A percentile compares a stretch with the other conserved stretches of the same genome.
Conservation (phyloP, 2,329 filamentous ascomycete species). For the Verticillium isaacii region DNA sequence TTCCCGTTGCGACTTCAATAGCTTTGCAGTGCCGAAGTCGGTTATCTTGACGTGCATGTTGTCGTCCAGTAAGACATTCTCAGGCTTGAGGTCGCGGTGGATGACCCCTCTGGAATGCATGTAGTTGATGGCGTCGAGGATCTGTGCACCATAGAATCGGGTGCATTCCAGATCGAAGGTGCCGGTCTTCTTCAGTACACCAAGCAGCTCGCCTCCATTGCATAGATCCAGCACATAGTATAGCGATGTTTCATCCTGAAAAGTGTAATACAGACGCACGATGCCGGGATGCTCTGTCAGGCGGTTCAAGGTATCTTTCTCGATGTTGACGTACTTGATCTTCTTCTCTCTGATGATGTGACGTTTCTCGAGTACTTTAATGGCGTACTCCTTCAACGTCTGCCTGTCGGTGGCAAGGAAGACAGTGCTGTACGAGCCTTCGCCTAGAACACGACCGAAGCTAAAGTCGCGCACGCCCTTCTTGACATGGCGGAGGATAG, state of each 20-base stretch:
- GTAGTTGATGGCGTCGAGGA: slow-evolving; percentile 92
- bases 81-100: slow-evolving; percentile 92
- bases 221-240: slow-evolving; percentile 97
- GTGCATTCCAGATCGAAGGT: slow-evolving; percentile 96
- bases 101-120: slow-evolving; percentile 97
- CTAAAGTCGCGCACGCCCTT: slow-evolving; percentile 97
- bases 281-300: slow-evolving; percentile 95
- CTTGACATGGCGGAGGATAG: slow-evolving; percentile 79
- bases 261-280: slow-evolving; percentile 95
- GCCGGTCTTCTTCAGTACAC: slow-evolving; percentile 87
- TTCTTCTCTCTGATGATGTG: slow-evolving; percentile 99
- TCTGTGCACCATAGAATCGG: slow-evolving; percentile 90
- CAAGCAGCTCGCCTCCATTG: slow-evolving; percentile 84
- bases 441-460: slow-evolving; percentile 85
- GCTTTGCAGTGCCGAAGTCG: slow-evolving; percentile 97
- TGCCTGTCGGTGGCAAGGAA: slow-evolving; percentile 89
- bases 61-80: slow-evolving; percentile 91
- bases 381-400: slow-evolving; percentile 91
- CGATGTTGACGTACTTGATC: slow-evolving; percentile 99
- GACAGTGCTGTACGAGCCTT: slow-evolving; percentile 97
- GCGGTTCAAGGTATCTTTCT: slow-evolving; percentile 95
- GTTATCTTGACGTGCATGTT: slow-evolving; percentile 99
- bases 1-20: slow-evolving; percentile 60
- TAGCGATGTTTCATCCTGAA: slow-evolving; percentile 91
- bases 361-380: slow-evolving; percentile 96